Evolutionary conservation across 306 rosid species (phyloP), one percentile per base, ranked within the genome.

Genomic region (Psophocarpus tetragonolobus): DNA sequence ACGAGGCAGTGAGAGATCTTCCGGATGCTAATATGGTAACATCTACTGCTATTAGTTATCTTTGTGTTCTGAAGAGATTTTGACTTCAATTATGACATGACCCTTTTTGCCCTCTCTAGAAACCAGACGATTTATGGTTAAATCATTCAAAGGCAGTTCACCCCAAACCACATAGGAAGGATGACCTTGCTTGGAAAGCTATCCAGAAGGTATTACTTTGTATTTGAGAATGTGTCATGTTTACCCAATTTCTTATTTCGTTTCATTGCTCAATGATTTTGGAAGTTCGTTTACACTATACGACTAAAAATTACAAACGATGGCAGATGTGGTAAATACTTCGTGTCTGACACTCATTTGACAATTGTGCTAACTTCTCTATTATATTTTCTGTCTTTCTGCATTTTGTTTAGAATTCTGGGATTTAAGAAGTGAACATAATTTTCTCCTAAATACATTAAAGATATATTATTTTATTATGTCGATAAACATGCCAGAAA

Each of bases 111-210:
- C 15, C 32, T 73, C 65, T 85, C 71, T 87, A 95, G 99, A 95
- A 77, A 92, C 99, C 99, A 10, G 97, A 95, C n/a, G 99, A 95
- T 87, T 82, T 95, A 79, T 95, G 99, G 99, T 57, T 71, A 21
- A 95, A 92, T 71, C 99, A 95, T 86, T 92, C 99, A 3, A 95
- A 92, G 82, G 47, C 68, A 45, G 99, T 95, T 79, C 83, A 27
- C 4, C 94, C 99, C 32, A 95, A 95, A 82, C 99, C 99, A 82
- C 99, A 95, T 70, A 91, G 97, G 86, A 92, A 51, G 81, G 86
- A 84, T 4, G 86, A 81, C 32, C 84, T 88, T 73, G 74, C 91
- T 39, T 95, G 99, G 99, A 81, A 8, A 81, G 92, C 97, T 48
- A 87, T 95, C 69, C 89, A 86, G 76, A 89, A 90, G 92, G 99